Conservation (phyloP, 2,329 filamentous ascomycete species). For the Paradendryphiella salina region DNA sequence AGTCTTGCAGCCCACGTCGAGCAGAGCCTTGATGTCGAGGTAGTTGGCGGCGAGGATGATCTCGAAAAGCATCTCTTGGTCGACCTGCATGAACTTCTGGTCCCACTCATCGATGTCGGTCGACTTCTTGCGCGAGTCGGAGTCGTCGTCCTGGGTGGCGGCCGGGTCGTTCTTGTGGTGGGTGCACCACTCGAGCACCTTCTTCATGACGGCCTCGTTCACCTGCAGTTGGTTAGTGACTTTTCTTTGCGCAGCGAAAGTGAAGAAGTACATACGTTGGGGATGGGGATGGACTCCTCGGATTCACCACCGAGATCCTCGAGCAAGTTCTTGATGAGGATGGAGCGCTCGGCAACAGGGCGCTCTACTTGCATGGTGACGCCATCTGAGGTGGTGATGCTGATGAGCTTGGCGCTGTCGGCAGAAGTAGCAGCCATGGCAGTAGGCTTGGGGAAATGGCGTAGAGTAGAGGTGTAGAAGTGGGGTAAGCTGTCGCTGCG, state of each 20-base stretch:
- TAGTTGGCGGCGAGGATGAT: conserved; percentile 98
- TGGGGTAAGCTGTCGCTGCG: conserved; percentile 25
- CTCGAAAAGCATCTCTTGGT: conserved; percentile 99
- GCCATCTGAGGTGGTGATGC: conserved; percentile 53
- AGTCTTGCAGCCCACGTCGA: conserved; percentile 98
- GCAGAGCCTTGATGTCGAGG: conserved; percentile 95
- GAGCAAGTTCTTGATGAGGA: conserved; percentile 98
- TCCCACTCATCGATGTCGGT: conserved; percentile 99
- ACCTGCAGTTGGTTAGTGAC: conserved; percentile 56
- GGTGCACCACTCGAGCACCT: conserved; percentile 97
- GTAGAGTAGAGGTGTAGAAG: conserved; percentile 13
- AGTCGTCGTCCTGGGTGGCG: conserved; percentile 82
- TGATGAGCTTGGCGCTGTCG: conserved; percentile 38
- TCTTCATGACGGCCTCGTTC: conserved; percentile 89
- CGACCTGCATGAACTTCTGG: conserved; percentile 99
- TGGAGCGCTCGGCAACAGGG: conserved; percentile 82
- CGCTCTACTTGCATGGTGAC: conserved; percentile 61
- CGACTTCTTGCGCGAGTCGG: conserved; percentile 94
- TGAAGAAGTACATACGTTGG: conserved; percentile 59
- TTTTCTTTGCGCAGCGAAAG: neutral
- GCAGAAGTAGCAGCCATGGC: conserved; percentile 31
- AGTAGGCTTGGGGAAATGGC: conserved; percentile 8
- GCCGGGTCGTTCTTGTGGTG: conserved; percentile 90
- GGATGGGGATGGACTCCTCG: conserved; percentile 79
- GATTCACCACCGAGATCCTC: conserved; percentile 76